These are phyloP conservation scores for Psilocybe azurescens DNA, from an alignment of 768 basidiomycete species.

Conservation along the genomic window DNA sequence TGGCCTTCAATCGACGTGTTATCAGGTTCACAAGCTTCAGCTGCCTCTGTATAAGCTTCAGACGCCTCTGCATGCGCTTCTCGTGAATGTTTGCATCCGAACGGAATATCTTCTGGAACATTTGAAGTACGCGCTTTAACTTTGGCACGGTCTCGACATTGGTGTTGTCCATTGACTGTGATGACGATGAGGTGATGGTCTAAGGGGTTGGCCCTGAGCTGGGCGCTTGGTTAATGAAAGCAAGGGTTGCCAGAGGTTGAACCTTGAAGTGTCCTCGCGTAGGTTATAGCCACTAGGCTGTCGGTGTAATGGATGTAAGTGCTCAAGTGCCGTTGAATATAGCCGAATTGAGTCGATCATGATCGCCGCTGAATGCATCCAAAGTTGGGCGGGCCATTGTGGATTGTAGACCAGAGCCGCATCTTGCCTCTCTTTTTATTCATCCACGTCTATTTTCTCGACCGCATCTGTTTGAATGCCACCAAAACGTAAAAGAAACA, in stretches of 20 bases:
- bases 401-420: not conserved
- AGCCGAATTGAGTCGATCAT: slow-evolving; percentile 2
- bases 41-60: slow-evolving; percentile 51
- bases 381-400: slow-evolving; percentile 2
- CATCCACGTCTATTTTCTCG: slow-evolving; percentile 4
- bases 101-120: slow-evolving; percentile 27
- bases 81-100: slow-evolving; percentile 34
- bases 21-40: slow-evolving; percentile 39
- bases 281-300: not conserved
- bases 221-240: not conserved
- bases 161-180: slow-evolving; percentile 1
- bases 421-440: slow-evolving; percentile 1
- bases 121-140: slow-evolving; percentile 22
- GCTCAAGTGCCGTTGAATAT: not conserved
- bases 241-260: not conserved
- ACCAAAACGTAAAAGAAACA: slow-evolving; percentile 62
- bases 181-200: not conserved
- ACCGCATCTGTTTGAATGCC: slow-evolving; percentile 45
- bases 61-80: slow-evolving; percentile 53
- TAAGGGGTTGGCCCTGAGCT: not conserved
- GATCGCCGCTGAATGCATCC: not conserved
- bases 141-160: not conserved
- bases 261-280: not conserved
- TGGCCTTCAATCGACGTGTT: slow-evolving; percentile 36
- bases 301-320: not conserved